phyloP scores from a whole-genome alignment of 2,329 filamentous ascomycete species.

The Rutstroemia sp. region DNA sequence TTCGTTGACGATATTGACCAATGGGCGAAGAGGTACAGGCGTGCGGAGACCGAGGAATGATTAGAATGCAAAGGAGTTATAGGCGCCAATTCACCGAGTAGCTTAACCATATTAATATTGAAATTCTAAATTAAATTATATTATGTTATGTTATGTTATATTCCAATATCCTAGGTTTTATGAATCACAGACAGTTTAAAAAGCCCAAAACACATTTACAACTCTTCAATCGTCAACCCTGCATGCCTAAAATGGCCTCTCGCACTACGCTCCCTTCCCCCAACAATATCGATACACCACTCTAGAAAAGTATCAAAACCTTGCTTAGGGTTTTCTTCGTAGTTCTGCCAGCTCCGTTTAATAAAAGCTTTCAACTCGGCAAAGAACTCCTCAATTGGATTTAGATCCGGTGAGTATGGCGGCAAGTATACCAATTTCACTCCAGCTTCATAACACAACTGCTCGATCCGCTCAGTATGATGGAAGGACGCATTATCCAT shows the following conservation, averaged over 20 bases:
- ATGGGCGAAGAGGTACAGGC: too few species aligned
- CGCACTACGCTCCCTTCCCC: slow-evolving; percentile 17
- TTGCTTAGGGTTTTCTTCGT: slow-evolving; percentile 12
- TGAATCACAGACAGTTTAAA: not conserved
- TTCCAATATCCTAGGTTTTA: too few species aligned
- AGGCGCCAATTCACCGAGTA: too few species aligned
- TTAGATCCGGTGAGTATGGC: slow-evolving; percentile 22
- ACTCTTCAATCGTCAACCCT: slow-evolving; percentile 14
- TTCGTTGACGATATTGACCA: too few species aligned
- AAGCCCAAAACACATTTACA: slow-evolving; percentile 15
- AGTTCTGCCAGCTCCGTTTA: slow-evolving; percentile 19
- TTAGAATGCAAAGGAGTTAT: too few species aligned
- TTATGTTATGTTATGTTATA: too few species aligned
- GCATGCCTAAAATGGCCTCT: slow-evolving; percentile 20
- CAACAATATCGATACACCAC: slow-evolving; percentile 22
- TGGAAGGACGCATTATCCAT: slow-evolving; percentile 33
- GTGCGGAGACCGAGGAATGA: too few species aligned
- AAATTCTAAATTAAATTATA: too few species aligned
- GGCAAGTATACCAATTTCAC: slow-evolving; percentile 20
- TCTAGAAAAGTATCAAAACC: slow-evolving; percentile 22
- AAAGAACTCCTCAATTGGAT: slow-evolving; percentile 26
- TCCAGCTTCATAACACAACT: slow-evolving; percentile 25
- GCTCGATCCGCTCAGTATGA: slow-evolving; percentile 21
- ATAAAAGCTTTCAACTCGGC: slow-evolving; percentile 24
- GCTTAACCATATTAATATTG: too few species aligned